Evolutionary conservation across 192 early-diverging fungal genomes (phyloP).

Genomic region (Entrophospora sp.): DNA sequence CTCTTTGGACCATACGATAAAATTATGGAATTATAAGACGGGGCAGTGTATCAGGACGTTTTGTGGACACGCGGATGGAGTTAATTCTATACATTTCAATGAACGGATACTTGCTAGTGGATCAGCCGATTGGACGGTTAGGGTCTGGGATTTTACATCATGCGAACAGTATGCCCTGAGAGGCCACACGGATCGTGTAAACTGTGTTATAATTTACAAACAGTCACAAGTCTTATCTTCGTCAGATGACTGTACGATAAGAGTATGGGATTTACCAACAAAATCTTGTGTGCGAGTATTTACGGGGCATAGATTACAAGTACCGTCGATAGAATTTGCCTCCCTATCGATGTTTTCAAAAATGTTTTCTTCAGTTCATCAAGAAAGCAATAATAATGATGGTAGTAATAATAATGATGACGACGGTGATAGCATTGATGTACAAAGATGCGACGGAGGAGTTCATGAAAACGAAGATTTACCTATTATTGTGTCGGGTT

Average conservation of each 20-base stretch:
- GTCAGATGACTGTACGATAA: conserved; percentile 81
- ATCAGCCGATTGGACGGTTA: conserved; percentile 73
- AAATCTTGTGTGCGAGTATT: conserved; percentile 60
- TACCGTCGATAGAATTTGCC: conserved; percentile 57
- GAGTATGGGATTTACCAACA: conserved; percentile 76
- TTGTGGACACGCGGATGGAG: conserved; percentile 66
- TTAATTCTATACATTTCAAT: conserved; percentile 79
- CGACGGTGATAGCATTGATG: background rate
- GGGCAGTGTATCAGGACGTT: conserved; percentile 82
- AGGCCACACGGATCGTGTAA: conserved; percentile 90
- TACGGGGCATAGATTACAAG: conserved; percentile 65
- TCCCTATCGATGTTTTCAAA: too few relatives aligned
- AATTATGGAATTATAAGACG: conserved; percentile 87
- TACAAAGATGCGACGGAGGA: too few relatives aligned
- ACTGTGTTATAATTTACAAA: conserved; percentile 73
- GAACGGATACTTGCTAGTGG: conserved; percentile 76
- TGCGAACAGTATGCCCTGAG: conserved; percentile 61
- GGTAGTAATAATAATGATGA: background rate
- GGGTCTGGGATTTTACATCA: conserved; percentile 73
- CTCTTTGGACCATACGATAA: conserved; percentile 84
- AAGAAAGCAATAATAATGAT: background rate
- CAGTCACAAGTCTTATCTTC: conserved; percentile 65
- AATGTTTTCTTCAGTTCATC: too few relatives aligned
- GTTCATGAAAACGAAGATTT: background rate
- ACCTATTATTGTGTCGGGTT: conserved; percentile 70